Evolutionary conservation across 2,329 filamentous ascomycete genomes (phyloP).

Genomic region (Pseudogymnoascus verrucosus): DNA sequence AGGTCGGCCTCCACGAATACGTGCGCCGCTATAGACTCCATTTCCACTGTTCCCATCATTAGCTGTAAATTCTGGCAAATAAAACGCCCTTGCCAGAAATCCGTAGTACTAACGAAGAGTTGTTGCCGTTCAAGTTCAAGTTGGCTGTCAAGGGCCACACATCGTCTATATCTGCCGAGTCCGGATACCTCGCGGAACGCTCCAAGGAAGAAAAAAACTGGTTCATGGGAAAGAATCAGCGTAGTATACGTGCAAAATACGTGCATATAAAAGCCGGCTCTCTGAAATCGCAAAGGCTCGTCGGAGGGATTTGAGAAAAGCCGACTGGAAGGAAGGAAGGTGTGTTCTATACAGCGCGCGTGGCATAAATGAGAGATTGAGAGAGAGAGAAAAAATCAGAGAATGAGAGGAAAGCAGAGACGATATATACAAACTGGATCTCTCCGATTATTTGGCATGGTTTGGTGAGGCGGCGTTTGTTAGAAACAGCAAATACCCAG

Average conservation of each 20-base stretch:
- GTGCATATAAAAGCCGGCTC: neutral
- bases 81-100: neutral
- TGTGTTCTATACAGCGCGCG: neutral
- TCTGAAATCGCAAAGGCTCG: neutral
- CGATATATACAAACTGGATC: neutral
- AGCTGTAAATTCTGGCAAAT: neutral
- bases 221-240: neutral
- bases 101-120: neutral
- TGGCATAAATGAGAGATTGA: slow-evolving; percentile 1
- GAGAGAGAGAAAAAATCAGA: neutral
- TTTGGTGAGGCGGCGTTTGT: slow-evolving; percentile 4
- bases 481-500: neutral
- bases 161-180: slow-evolving; percentile 3
- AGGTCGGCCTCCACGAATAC: neutral
- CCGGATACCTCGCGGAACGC: neutral
- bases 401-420: neutral
- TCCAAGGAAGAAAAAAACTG: neutral
- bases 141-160: neutral
- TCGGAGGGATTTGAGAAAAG: neutral
- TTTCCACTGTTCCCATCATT: neutral
- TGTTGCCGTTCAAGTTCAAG: neutral
- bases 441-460: neutral
- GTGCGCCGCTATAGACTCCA: neutral
- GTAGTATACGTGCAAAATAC: neutral
- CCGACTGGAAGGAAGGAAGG: neutral